Base-by-base conservation (phyloP, 225 moss, liverwort and hornwort genomes). In the Bryum argenteum region DNA sequence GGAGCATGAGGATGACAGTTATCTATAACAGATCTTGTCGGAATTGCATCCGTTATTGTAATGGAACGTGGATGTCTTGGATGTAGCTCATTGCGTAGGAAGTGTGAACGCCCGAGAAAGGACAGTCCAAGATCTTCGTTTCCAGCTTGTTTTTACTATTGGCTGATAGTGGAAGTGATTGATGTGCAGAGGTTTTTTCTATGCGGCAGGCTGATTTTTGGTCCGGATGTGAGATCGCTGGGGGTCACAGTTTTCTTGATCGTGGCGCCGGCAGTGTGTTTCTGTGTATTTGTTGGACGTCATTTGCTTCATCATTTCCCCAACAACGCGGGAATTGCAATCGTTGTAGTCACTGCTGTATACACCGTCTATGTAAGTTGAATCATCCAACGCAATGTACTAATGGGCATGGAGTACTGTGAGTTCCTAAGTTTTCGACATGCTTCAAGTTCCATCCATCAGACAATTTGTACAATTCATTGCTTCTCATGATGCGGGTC, bases 161-260 rank as follows among this genome's bases (percentile, higher is more conserved):
- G 48, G 12, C 69, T 79, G 19, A 83, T 37, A 5, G 39, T 61
- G 26, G 24, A 58, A 23, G 41, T 80, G 77, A 0, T 41, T 67
- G 52, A 11, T 83, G 52, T 90, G 91, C 91, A 96, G 93, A 97
- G 83, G 73, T 97, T 97, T 67, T 98, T 94, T 57, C 72, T 98
- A 12, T 91, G 93, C 79, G 97, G 97, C 44, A 90, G 94, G 74
- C 70, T 98, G 65, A 81, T 94, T 52, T 94, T 98, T 69, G 97
- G 94, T 73, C 97, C 94, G 24, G 97, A 98, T 81, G 97, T 98
- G 50, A 88, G 97, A 56, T 98, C 94, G 60, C 83, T 98, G 79
- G 83, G 81, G 50, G 88, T 91, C 62, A 98, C 92, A 2, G 78
- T 98, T 20, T 82, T 94, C 75, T 83, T 94, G 60, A 98, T 98